Evolutionary conservation across 352 stramenopile genomes (phyloP), one percentile per base, ranked within the genome.

Genomic region (Phytophthora lateralis): DNA sequence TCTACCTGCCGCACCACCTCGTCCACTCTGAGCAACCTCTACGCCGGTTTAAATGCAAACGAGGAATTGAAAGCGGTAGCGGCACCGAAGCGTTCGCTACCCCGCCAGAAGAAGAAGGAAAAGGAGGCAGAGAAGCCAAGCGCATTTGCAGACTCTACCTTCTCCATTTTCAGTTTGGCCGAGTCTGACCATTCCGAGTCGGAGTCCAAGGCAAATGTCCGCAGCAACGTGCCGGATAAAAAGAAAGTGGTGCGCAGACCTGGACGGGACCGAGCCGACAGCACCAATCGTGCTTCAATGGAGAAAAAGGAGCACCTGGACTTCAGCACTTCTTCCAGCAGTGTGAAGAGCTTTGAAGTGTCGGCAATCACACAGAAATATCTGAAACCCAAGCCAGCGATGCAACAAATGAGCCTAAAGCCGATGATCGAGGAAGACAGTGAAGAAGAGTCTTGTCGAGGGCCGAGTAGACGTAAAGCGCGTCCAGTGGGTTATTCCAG

Each of bases 181-280:
- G 69, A 47, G 12, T 67, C 71, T 6, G 67, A 78, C 15, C 75
- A 87, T 30, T 82, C 78, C n/a, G 78, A 76, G 17, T 80, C 58
- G 39, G 55, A 62, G 49, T 34, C 52, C 5, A 60, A 63, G 26
- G 49, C 52, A 2, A 38, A 55, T 45, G 55, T 41, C 14, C 52
- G 44, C 30, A 62, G 52, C 18, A 54, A 67, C 35, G 54, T 20
- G 34, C 53, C 15, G 44, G 39, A 30, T 26, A 66, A 74, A 34
- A 69, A 68, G 30, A 60, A 63, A 39, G 18, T 17, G 29, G 29
- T 21, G 24, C 52, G 29, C 10, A 44, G 38, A 34, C 43, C 46
- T 6, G 29, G 32, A 50, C 58, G 53, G 26, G 14, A 29, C 35
- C 50, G 35, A 41, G 35, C 26, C 4, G 50, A 63, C 26, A 58